Evolutionary conservation across 2,329 filamentous ascomycete species (phyloP).

Genomic region (Epichloe baconii): DNA sequence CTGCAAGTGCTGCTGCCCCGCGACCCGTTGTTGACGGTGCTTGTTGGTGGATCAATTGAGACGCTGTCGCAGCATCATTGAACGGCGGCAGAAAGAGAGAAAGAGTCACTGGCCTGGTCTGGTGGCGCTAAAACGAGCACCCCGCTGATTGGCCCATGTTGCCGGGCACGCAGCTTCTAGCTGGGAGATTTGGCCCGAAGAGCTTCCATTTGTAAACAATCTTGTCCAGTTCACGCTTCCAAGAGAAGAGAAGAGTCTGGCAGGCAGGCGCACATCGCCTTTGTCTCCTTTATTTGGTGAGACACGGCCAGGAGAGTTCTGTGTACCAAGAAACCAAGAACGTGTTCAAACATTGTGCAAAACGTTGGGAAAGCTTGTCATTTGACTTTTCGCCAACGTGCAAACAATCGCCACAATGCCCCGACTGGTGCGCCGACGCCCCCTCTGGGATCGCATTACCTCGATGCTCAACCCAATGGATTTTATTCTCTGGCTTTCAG

Average conservation of each 20-base stretch:
- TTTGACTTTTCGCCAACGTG: neutral
- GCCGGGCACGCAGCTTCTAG: neutral
- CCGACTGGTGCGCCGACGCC: conserved; percentile 67
- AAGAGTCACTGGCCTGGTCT: neutral
- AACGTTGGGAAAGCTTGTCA: neutral
- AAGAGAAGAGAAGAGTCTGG: neutral
- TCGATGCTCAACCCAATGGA: conserved; percentile 77
- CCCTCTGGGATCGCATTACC: conserved; percentile 68
- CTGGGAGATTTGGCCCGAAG: neutral
- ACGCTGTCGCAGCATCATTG: neutral
- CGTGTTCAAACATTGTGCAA: neutral
- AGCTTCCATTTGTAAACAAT: conserved; percentile 13
- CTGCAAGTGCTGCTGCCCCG: neutral
- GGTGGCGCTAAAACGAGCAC: neutral
- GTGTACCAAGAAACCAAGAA: too few relatives aligned
- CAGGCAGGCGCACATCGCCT: neutral
- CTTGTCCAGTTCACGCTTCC: neutral
- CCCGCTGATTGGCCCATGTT: neutral
- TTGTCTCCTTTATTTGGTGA: neutral
- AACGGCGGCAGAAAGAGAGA: too few relatives aligned
- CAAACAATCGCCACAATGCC: conserved; percentile 37
- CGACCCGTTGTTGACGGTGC: neutral
- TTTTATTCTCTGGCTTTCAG: conserved; percentile 78
- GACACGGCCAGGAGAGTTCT: neutral
- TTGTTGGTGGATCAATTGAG: neutral